phyloP scores from a whole-genome alignment of 352 stramenopile genomes.

The Phytophthora pini region DNA sequence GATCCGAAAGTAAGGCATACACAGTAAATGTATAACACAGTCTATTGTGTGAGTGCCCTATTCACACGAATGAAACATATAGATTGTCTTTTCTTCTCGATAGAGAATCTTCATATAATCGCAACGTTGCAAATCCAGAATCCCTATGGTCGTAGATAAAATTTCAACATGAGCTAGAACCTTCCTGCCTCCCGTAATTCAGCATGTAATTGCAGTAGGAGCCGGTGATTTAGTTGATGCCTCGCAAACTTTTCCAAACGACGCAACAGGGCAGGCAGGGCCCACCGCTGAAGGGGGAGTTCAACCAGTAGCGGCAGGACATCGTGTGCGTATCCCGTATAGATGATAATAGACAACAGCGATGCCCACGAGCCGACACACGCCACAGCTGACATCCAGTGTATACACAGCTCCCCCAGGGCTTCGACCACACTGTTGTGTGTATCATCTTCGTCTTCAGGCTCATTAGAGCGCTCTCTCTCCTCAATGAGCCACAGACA shows the following conservation, averaged over 20 bases:
- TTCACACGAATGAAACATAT: too few relatives aligned
- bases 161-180: too few relatives aligned
- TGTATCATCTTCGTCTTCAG: conserved; percentile 5
- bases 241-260: conserved; percentile 24
- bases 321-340: conserved; percentile 25
- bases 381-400: conserved; percentile 11
- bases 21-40: too few relatives aligned
- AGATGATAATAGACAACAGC: conserved; percentile 24
- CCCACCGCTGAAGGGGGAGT: conserved; percentile 5
- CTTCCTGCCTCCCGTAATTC: conserved; percentile 14
- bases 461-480: background rate
- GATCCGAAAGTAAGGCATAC: too few relatives aligned
- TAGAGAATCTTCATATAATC: too few relatives aligned
- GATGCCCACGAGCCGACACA: conserved; percentile 1
- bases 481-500: background rate
- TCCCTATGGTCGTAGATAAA: too few relatives aligned
- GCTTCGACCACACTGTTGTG: background rate
- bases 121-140: too few relatives aligned
- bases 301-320: conserved; percentile 26
- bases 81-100: too few relatives aligned
- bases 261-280: conserved; percentile 2
- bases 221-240: background rate
- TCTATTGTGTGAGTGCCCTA: background rate
- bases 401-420: conserved; percentile 20
- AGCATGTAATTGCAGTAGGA: conserved; percentile 21